Conservation (phyloP, 179 eudicot genomes). For the Amaranthus tricolor region DNA sequence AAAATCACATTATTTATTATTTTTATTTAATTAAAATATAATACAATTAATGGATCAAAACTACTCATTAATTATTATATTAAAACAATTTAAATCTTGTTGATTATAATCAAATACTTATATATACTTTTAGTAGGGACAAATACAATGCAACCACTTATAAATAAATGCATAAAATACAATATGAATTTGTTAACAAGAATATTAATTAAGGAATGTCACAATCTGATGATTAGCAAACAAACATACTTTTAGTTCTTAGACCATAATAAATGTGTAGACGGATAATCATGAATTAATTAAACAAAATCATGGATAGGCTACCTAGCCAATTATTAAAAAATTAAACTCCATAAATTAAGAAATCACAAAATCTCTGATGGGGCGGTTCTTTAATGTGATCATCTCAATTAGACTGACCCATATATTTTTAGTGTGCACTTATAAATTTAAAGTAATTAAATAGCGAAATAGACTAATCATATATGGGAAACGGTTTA, state of each 20-base stretch:
- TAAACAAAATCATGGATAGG: conserved; percentile 8
- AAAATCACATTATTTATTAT: too few relatives aligned
- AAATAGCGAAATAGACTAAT: neutral
- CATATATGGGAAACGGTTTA: too few relatives aligned
- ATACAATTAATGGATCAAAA: too few relatives aligned
- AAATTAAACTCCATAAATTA: neutral
- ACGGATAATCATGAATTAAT: neutral
- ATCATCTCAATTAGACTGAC: too few relatives aligned
- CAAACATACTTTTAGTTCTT: conserved; percentile 33
- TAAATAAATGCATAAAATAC: conserved; percentile 5
- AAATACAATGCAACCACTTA: neutral
- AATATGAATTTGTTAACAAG: neutral
- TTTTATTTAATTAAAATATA: too few relatives aligned
- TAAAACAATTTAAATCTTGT: neutral
- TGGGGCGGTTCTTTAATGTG: too few relatives aligned
- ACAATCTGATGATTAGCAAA: conserved; percentile 25
- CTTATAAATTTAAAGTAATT: too few relatives aligned
- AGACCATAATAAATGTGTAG: conserved; percentile 11
- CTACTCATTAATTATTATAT: neutral
- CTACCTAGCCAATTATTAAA: conserved; percentile 8
- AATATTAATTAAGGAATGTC: conserved; percentile 21
- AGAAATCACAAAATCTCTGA: too few relatives aligned
- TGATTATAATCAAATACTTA: neutral
- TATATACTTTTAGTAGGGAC: neutral
- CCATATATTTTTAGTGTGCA: too few relatives aligned